phyloP scores from a whole-genome alignment of 441 rosid genomes.

The Geranium incanum region DNA sequence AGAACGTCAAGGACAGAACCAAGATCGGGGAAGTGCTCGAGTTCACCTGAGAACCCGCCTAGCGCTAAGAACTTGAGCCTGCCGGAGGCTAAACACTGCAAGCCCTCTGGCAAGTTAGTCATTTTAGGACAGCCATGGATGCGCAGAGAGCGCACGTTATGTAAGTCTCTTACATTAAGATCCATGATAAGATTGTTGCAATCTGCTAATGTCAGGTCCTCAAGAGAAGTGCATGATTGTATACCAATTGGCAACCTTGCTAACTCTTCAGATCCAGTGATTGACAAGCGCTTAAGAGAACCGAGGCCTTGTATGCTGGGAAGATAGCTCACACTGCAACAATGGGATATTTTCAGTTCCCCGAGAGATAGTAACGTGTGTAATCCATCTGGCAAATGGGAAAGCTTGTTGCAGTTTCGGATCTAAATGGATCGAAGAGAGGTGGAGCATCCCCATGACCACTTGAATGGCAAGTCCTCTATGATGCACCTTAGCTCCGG shows the following conservation, averaged over 20 bases:
- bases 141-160: background rate
- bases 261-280: background rate
- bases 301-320: conserved; percentile 12
- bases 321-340: conserved; percentile 8
- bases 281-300: conserved; percentile 5
- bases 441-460: background rate
- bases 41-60: conserved; percentile 12
- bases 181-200: background rate
- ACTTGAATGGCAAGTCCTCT: background rate
- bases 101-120: conserved; percentile 7
- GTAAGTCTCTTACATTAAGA: background rate
- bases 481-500: background rate
- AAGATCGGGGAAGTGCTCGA: conserved; percentile 19
- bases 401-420: background rate
- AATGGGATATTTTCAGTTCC: background rate
- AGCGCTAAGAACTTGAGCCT: conserved; percentile 14
- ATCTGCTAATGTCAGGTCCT: background rate
- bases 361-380: conserved; percentile 4
- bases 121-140: conserved; percentile 4
- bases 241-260: background rate
- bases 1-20: conserved; percentile 14
- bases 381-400: background rate
- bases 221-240: conserved; percentile 4
- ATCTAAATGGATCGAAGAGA: background rate
- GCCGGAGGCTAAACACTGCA: conserved; percentile 10